Base-by-base conservation (phyloP, 441 rosid genomes). In the Erodium moschatum region DNA sequence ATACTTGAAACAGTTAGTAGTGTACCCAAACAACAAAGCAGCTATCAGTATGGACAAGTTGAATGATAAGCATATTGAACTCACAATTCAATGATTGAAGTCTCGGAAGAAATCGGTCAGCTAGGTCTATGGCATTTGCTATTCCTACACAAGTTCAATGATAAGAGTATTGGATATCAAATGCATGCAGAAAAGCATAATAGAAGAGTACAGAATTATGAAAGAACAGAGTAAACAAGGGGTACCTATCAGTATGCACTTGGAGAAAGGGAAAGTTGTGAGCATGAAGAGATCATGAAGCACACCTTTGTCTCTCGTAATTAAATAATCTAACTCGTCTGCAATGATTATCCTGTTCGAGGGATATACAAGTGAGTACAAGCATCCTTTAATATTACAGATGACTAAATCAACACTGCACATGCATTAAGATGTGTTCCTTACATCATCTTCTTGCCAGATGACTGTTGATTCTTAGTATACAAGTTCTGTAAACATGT, bases 251-350 rank as follows among this genome's bases (percentile, higher is more conserved):
- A 92, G 76, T 82, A 92, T 84, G 73, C 84, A 87, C 40, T 82
- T 80, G 54, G 94, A 90, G 75, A 80, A 86, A 8, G 96, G 89
- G 62, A 83, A 83, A 68, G 96, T 84, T 76, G 95, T 89, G 50
- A 90, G 94, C 95, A 87, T 86, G 79, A 90, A 92, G 66, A 92
- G 91, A 82, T 92, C 97, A 72, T 90, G 88, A 62, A 92, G 96
- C 66, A 92, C 91, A 71, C 83, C 89, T 6, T 91, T 76, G 76
- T 92, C 98, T 74, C 75, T 87, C 10, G 96, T 90, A 50, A 92
- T 87, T 78, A 92, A 77, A 75, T 86, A 92, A 75, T 90, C 98
- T 84, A 92, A 76, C 80, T 90, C 98, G 76, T 90, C 97, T 16
- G 86, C 94, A 76, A 90, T 83, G 33, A 90, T 68, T 7, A 92